Evolutionary conservation across 805 yeast species (phyloP), one percentile per base, ranked within the genome.

Genomic region (Barnettozyma californica): DNA sequence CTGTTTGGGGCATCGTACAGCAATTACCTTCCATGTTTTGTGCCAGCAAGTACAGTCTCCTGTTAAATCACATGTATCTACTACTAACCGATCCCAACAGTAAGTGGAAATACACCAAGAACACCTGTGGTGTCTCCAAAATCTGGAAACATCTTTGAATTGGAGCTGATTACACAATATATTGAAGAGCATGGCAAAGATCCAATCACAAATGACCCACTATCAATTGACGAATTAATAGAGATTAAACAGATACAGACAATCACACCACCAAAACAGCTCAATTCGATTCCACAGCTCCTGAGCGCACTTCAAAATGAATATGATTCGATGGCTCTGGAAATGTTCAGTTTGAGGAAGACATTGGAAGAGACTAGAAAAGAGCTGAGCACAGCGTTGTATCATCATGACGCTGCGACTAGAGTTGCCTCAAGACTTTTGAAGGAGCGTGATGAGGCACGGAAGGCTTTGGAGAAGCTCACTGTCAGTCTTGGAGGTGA

Each of bases 341-440:
- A 92, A 60, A 74, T 85, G 19, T 89, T 88, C 59, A 77, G 81
- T 36, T 68, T 91, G 53, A 74, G 94, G 51, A 85, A 87, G 61
- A 89, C 85, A 56, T 70, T 90, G 35, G 77, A 74, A 45, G 70
- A 71, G 21, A 74, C 90, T 1, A 76, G 84, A 50, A 80, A 85
- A 55, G 92, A 89, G 58, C 69, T 91, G 43, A 83, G 94, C 27
- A 69, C 84, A 2, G 83, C 96, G 0, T 68, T 90, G 37, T 91
- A 89, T 59, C 84, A 83, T 59, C 87, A 87, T 53, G 98, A 91
- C 63, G 97, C 97, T 0, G 95, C 97, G 2, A 81, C 86, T 3
- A 71, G 91, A 48, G 96, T 91, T 1, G 95, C 92, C 1, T 82
- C 95, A 0, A 74, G 75, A 31, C 80, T 88, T 1, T 69, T 84